Evolutionary conservation across 2,329 filamentous ascomycete genomes (phyloP).

Genomic region (Apiospora arundinis): DNA sequence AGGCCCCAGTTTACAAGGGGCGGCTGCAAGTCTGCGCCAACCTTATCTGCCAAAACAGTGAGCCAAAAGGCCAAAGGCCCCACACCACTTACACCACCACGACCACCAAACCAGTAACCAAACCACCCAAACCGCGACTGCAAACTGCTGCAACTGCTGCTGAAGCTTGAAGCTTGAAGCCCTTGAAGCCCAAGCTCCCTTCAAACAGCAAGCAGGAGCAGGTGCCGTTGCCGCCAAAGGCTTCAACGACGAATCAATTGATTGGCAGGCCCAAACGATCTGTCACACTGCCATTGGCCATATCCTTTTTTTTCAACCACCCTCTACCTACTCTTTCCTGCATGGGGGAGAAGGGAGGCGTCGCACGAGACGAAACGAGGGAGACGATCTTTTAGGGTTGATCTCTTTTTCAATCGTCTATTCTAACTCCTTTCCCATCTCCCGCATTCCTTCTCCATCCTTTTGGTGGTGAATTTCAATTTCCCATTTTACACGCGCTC

Average conservation of each 20-base stretch:
- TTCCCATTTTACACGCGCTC: background rate
- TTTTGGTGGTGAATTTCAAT: background rate
- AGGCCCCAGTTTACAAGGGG: background rate
- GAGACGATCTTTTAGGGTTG: conserved; percentile 17
- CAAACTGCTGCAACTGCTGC: background rate
- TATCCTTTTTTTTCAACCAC: background rate
- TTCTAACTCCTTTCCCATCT: background rate
- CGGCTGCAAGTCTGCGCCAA: conserved; percentile 12
- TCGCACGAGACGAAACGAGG: conserved; percentile 18
- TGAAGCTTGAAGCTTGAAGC: background rate
- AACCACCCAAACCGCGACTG: background rate
- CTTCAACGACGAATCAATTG: background rate
- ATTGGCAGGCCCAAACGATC: conserved; percentile 17
- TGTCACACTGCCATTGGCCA: conserved; percentile 11
- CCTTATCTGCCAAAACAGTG: conserved; percentile 12
- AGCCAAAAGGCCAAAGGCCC: background rate
- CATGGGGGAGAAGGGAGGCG: conserved; percentile 10
- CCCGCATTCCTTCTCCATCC: conserved; percentile 14
- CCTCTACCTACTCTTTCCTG: background rate
- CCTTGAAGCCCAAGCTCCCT: background rate
- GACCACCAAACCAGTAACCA: background rate
- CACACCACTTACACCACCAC: background rate
- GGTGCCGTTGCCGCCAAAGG: conserved; percentile 7
- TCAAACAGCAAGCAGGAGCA: background rate
- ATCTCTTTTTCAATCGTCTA: conserved; percentile 15